Conservation (phyloP, 2,329 filamentous ascomycete species). For the Didymella sp. region DNA sequence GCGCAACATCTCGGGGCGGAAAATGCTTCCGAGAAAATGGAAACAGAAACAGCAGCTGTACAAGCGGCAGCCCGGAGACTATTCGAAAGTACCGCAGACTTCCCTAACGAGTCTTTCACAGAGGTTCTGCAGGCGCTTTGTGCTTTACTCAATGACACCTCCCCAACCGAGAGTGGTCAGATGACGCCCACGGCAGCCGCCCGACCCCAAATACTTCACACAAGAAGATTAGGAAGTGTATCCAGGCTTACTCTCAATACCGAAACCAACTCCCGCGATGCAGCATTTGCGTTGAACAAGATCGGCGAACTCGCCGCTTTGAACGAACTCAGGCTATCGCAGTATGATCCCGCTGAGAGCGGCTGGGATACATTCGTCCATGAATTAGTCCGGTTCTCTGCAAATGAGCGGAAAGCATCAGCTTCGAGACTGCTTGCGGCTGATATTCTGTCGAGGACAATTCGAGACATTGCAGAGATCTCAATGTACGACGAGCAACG, state of each 20-base stretch:
- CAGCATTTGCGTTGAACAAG: conserved; percentile 57
- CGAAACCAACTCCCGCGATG: conserved; percentile 53
- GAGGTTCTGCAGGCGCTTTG: conserved; percentile 80
- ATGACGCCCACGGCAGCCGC: conserved; percentile 30
- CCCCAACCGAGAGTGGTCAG: conserved; percentile 32
- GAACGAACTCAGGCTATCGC: conserved; percentile 67
- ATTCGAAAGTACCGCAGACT: conserved; percentile 91
- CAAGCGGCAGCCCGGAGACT: conserved; percentile 85
- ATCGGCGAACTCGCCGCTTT: conserved; percentile 55
- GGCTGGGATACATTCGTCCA: conserved; percentile 76
- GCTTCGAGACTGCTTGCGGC: conserved; percentile 58
- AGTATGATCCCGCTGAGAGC: conserved; percentile 68
- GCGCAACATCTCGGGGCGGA: conserved; percentile 34
- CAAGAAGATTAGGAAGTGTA: conserved; percentile 53
- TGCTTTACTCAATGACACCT: conserved; percentile 63
- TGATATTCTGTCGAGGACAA: conserved; percentile 58
- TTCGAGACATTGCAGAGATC: conserved; percentile 57
- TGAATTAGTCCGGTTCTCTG: conserved; percentile 59
- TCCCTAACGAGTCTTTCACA: conserved; percentile 81
- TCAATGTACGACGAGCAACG: conserved; percentile 57
- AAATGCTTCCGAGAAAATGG: conserved; percentile 56
- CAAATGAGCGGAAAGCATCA: conserved; percentile 47
- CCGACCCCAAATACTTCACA: conserved; percentile 42
- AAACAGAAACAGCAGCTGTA: conserved; percentile 82
- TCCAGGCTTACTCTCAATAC: conserved; percentile 51